phyloP scores from a whole-genome alignment of 2,329 filamentous ascomycete species.

The Rutstroemia sp. region DNA sequence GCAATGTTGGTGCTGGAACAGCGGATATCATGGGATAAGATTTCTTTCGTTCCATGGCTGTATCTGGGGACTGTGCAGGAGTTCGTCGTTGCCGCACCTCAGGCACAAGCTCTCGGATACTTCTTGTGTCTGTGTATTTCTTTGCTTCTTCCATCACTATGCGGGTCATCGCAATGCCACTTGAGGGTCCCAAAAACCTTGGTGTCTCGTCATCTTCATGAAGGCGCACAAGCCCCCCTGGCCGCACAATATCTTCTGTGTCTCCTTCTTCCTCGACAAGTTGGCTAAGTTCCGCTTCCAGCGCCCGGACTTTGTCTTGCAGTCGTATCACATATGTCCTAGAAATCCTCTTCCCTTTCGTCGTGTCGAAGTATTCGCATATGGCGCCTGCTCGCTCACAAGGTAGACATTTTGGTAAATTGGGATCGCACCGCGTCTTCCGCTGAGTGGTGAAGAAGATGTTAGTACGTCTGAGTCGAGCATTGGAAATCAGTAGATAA shows the following conservation, averaged over 20 bases:
- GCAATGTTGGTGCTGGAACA: conserved; percentile 68
- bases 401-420: conserved; percentile 81
- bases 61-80: conserved; percentile 56
- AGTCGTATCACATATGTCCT: conserved; percentile 89
- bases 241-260: conserved; percentile 78
- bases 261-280: conserved; percentile 71
- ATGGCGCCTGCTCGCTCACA: conserved; percentile 86
- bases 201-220: conserved; percentile 78
- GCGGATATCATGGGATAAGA: conserved; percentile 87
- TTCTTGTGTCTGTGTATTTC: conserved; percentile 82
- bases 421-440: conserved; percentile 93
- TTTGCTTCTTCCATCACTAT: conserved; percentile 96
- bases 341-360: conserved; percentile 77
- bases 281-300: conserved; percentile 74
- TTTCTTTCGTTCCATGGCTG: conserved; percentile 59
- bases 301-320: conserved; percentile 73
- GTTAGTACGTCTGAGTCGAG: conserved; percentile 33
- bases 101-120: conserved; percentile 86
- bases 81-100: conserved; percentile 57
- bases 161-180: conserved; percentile 89
- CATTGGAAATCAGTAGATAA: conserved; percentile 4
- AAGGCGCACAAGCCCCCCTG: conserved; percentile 77
- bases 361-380: conserved; percentile 93
- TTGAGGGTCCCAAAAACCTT: conserved; percentile 86
- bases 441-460: conserved; percentile 40